A percentile compares a stretch with the other conserved stretches of the same genome.
These are phyloP conservation scores for Vaccinium macrocarpon DNA, from an alignment of 148 eudicot genomes.

Conservation along the genomic window DNA sequence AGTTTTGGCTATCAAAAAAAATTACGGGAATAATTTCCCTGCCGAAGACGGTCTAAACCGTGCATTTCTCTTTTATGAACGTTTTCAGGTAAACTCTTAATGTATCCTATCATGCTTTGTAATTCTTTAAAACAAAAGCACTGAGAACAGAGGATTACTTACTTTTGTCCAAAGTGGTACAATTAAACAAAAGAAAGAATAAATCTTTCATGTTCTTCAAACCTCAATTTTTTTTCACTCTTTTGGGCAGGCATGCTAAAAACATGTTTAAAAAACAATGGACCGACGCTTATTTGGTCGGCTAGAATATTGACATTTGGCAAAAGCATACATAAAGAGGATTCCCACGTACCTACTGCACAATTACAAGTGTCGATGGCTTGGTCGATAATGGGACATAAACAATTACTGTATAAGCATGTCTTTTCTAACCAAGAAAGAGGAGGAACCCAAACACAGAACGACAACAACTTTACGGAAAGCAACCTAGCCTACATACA, in stretches of 20 bases:
- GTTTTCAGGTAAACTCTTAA: too few relatives aligned
- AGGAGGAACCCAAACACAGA: background rate
- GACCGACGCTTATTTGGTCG: background rate
- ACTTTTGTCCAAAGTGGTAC: background rate
- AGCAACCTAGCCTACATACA: background rate
- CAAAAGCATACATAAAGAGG: background rate
- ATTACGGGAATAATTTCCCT: too few relatives aligned
- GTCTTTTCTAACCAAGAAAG: background rate
- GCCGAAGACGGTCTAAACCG: too few relatives aligned
- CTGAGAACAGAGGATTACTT: too few relatives aligned
- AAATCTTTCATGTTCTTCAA: background rate
- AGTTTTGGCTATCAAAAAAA: too few relatives aligned
- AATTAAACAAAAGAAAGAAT: background rate
- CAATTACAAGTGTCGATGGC: background rate
- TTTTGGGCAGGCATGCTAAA: background rate
- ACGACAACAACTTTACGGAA: conserved; percentile 3
- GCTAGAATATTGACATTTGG: background rate
- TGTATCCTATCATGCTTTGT: too few relatives aligned
- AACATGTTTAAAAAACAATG: background rate
- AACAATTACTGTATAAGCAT: background rate
- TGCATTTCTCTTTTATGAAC: too few relatives aligned
- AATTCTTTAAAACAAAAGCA: too few relatives aligned
- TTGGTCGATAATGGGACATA: background rate
- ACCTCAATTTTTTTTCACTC: background rate
- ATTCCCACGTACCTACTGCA: background rate